Conservation (phyloP, 2,329 filamentous ascomycete genomes). For the Chaetomiaceae sp. region DNA sequence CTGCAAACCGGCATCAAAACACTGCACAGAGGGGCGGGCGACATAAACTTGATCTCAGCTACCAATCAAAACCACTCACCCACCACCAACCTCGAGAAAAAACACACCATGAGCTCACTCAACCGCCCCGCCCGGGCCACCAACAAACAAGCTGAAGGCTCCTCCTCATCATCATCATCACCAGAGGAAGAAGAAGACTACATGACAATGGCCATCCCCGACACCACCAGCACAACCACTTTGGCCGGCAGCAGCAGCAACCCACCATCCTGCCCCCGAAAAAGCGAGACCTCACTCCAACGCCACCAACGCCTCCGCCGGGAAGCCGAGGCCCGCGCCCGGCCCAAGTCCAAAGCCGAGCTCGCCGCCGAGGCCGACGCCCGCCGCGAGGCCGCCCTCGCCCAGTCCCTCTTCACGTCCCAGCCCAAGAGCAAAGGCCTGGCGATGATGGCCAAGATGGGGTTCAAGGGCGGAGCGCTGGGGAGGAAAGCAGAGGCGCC, state of each 20-base stretch:
- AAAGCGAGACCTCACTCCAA: conserved; percentile 48
- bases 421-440: conserved; percentile 70
- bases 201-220: conserved; percentile 89
- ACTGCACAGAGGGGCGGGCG: too few species aligned
- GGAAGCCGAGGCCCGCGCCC: conserved; percentile 64
- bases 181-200: conserved; percentile 84
- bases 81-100: too few species aligned
- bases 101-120: background rate
- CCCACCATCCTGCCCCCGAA: background rate
- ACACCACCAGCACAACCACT: conserved; percentile 48
- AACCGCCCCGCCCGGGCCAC: background rate
- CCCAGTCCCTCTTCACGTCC: conserved; percentile 64
- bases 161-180: background rate
- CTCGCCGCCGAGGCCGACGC: conserved; percentile 68
- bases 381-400: conserved; percentile 70
- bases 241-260: conserved; percentile 33
- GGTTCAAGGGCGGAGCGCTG: conserved; percentile 74
- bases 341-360: conserved; percentile 76
- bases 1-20: too few species aligned
- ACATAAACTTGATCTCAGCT: too few species aligned
- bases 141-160: background rate
- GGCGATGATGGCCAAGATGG: conserved; percentile 95
- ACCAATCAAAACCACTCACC: too few species aligned
- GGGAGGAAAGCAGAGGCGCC: conserved; percentile 40
- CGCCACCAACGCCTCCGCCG: conserved; percentile 50